Percentiles rank a stretch among this genome's conserved stretches.
phyloP scores from a whole-genome alignment of 441 rosid species.

The Pelargonium fulgidum region DNA sequence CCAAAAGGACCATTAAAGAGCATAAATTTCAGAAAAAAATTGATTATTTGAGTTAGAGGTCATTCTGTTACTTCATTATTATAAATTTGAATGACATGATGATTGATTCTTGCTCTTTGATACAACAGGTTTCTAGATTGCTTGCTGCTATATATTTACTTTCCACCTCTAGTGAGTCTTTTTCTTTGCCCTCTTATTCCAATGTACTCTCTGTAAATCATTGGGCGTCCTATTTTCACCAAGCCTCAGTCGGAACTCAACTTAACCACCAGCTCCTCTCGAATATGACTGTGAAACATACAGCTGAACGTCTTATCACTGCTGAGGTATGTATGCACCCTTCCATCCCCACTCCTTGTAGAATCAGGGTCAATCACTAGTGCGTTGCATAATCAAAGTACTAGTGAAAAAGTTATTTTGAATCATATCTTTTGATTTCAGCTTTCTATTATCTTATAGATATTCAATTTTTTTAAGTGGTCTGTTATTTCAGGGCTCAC shows the following conservation, averaged over 20 bases:
- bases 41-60: too few species aligned
- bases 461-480: background rate
- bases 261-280: constrained; percentile 56
- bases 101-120: constrained; percentile 18
- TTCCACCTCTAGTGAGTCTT: constrained; percentile 47
- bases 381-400: background rate
- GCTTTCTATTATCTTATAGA: background rate
- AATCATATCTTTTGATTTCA: background rate
- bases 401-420: background rate
- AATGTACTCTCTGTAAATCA: constrained; percentile 62
- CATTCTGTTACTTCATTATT: background rate
- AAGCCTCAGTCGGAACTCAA: constrained; percentile 84
- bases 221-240: constrained; percentile 95
- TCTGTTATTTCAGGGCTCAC: constrained; percentile 31
- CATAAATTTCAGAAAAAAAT: too few species aligned
- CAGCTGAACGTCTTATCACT: constrained; percentile 25
- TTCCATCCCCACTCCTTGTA: background rate
- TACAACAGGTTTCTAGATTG: constrained; percentile 67
- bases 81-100: constrained; percentile 15
- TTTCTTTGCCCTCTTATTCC: constrained; percentile 36
- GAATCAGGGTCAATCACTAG: background rate
- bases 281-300: constrained; percentile 35
- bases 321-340: constrained; percentile 38
- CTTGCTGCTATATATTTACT: constrained; percentile 56
- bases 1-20: too few species aligned